Evolutionary conservation across 2,329 filamentous ascomycete species (phyloP).

Genomic region (Talaromyces sp.): DNA sequence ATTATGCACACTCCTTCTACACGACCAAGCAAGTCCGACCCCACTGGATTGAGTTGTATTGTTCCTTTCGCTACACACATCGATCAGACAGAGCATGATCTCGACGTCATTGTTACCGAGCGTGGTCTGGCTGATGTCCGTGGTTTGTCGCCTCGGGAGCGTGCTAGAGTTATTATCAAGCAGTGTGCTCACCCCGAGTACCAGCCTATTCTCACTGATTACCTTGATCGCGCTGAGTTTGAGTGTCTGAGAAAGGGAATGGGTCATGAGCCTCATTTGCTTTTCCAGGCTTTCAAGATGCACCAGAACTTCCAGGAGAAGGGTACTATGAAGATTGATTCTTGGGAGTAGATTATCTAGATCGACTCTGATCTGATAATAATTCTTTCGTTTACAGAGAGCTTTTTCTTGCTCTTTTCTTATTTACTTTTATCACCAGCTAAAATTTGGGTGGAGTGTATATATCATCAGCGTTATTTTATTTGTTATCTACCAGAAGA

Average conservation of each 20-base stretch:
- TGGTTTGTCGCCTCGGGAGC: constrained; percentile 76
- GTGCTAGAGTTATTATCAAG: constrained; percentile 81
- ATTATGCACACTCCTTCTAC: constrained; percentile 93
- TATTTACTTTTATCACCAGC: background rate
- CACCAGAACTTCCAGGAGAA: constrained; percentile 80
- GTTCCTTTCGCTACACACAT: constrained; percentile 93
- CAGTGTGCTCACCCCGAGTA: constrained; percentile 87
- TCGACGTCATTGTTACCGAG: constrained; percentile 82
- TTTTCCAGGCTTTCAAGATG: constrained; percentile 88
- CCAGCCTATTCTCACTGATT: constrained; percentile 76
- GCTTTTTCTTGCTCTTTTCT: background rate
- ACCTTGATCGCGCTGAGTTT: constrained; percentile 82
- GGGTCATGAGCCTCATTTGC: constrained; percentile 86
- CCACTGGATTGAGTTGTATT: constrained; percentile 79
- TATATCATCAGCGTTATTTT: constrained; percentile 4
- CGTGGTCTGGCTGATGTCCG: constrained; percentile 82
- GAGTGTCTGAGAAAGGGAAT: constrained; percentile 84
- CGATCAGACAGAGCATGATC: constrained; percentile 90
- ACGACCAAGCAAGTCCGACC: constrained; percentile 79
- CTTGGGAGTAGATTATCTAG: constrained; percentile 59
- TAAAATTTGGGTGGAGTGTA: background rate
- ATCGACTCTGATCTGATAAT: no score
- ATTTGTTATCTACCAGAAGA: background rate
- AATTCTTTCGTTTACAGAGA: no score
- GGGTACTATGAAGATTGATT: constrained; percentile 84